Conservation (phyloP, 495 filamentous ascomycete genomes). For the Jackrogersella multiformis region DNA sequence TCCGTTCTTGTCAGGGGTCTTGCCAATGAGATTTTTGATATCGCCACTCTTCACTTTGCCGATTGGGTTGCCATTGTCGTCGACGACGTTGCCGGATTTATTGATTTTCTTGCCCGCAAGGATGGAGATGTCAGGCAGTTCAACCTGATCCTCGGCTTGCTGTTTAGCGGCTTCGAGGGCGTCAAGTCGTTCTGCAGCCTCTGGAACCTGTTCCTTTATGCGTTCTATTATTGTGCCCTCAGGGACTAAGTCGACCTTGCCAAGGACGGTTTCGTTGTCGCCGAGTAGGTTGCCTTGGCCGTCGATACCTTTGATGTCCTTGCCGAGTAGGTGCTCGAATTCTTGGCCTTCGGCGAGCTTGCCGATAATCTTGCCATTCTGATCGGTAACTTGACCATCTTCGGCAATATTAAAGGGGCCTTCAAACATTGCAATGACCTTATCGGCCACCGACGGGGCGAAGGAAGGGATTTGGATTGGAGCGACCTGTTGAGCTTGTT, state of each 20-base stretch:
- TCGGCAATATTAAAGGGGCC: slow-evolving; percentile 59
- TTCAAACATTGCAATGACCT: slow-evolving; percentile 39
- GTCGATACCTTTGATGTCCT: slow-evolving; percentile 75
- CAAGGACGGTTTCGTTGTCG: slow-evolving; percentile 72
- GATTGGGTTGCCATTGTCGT: slow-evolving; percentile 72
- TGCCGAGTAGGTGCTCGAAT: slow-evolving; percentile 69
- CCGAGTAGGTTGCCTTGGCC: slow-evolving; percentile 76
- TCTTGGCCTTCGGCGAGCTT: slow-evolving; percentile 72
- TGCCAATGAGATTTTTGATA: slow-evolving; percentile 71
- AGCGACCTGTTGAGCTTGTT: slow-evolving; percentile 67
- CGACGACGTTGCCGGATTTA: slow-evolving; percentile 81
- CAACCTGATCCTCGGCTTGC: slow-evolving; percentile 57
- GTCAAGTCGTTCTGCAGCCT: slow-evolving; percentile 53
- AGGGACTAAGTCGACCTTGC: slow-evolving; percentile 67
- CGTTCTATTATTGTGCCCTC: slow-evolving; percentile 44
- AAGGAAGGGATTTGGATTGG: slow-evolving; percentile 37
- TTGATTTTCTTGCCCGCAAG: slow-evolving; percentile 75
- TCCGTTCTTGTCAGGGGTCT: slow-evolving; percentile 73
- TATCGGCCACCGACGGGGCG: slow-evolving; percentile 36
- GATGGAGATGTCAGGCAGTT: slow-evolving; percentile 64
- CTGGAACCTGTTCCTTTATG: slow-evolving; percentile 60
- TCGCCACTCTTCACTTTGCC: slow-evolving; percentile 75
- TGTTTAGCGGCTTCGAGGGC: slow-evolving; percentile 65
- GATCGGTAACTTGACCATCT: slow-evolving; percentile 72
- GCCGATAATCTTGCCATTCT: slow-evolving; percentile 73